Percentiles rank a stretch among this genome's conserved stretches.
Conservation (phyloP, 1,284 basidiomycete genomes). For the Papiliotrema terrestris region DNA sequence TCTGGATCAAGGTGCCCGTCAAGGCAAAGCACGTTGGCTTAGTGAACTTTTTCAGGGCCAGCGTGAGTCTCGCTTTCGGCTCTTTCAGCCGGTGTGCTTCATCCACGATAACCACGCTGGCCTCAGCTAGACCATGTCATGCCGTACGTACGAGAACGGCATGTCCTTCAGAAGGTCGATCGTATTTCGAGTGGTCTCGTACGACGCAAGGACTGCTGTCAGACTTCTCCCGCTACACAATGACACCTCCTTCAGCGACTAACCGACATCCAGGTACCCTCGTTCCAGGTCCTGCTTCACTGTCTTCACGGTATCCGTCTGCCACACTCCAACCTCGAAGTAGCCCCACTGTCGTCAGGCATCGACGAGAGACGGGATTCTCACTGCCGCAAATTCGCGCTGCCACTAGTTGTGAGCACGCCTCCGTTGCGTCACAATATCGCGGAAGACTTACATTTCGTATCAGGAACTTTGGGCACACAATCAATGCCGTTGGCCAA, state of each 20-base stretch:
- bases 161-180: constrained; percentile 33
- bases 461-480: constrained; percentile 49
- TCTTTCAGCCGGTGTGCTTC: constrained; percentile 48
- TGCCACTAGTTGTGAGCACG: constrained; percentile 45
- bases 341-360: constrained; percentile 36
- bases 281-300: constrained; percentile 15
- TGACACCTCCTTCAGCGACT: constrained; percentile 4
- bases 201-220: constrained; percentile 34
- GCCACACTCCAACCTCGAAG: constrained; percentile 40
- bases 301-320: constrained; percentile 12
- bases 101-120: constrained; percentile 41
- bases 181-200: constrained; percentile 23
- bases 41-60: constrained; percentile 48
- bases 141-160: constrained; percentile 35
- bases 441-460: constrained; percentile 37
- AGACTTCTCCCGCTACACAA: constrained; percentile 2
- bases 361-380: background rate
- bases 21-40: constrained; percentile 32
- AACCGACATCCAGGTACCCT: constrained; percentile 43
- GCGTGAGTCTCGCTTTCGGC: constrained; percentile 32
- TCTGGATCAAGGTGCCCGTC: constrained; percentile 50
- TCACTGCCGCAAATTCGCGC: constrained; percentile 50
- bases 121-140: background rate
- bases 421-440: constrained; percentile 13
- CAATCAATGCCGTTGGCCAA: constrained; percentile 45